Conservation (phyloP, 305 asterid genomes). For the Ajuga reptans region DNA sequence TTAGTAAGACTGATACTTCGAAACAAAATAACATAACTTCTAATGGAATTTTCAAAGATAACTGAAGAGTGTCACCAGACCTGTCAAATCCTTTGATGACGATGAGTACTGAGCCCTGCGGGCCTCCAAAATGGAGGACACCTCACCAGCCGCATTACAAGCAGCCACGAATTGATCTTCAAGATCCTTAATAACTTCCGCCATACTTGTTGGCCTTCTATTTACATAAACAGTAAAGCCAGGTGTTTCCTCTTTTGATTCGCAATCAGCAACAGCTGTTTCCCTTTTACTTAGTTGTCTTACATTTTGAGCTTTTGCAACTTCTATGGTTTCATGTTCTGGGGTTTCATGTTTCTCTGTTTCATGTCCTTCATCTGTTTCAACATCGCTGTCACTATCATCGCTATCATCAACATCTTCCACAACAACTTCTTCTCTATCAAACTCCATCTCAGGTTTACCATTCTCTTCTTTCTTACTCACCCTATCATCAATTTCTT, state of each 20-base stretch:
- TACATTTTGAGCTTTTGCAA: constrained; percentile 49
- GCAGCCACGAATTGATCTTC: constrained; percentile 79
- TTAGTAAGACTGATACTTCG: not conserved
- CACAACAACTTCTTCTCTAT: constrained; percentile 55
- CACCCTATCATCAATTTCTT: constrained; percentile 44
- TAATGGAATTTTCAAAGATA: not conserved
- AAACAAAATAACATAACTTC: not conserved
- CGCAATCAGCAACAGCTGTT: constrained; percentile 46
- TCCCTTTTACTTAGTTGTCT: constrained; percentile 57
- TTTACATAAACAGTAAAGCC: constrained; percentile 88
- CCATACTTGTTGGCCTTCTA: constrained; percentile 85
- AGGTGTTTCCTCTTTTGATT: constrained; percentile 60
- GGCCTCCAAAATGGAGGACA: constrained; percentile 73
- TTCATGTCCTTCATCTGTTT: constrained; percentile 35
- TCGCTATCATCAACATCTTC: constrained; percentile 55
- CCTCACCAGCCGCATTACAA: constrained; percentile 65
- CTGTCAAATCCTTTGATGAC: constrained; percentile 57
- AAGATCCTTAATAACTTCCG: constrained; percentile 85
- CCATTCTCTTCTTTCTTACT: constrained; percentile 32
- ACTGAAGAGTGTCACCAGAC: constrained; percentile 26
- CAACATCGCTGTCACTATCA: constrained; percentile 31
- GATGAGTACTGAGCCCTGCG: constrained; percentile 67
- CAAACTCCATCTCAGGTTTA: constrained; percentile 26
- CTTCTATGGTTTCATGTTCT: constrained; percentile 41
- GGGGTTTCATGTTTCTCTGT: constrained; percentile 29